Evolutionary conservation across 2,329 filamentous ascomycete species (phyloP).

Genomic region (Botryotinia narcissicola): DNA sequence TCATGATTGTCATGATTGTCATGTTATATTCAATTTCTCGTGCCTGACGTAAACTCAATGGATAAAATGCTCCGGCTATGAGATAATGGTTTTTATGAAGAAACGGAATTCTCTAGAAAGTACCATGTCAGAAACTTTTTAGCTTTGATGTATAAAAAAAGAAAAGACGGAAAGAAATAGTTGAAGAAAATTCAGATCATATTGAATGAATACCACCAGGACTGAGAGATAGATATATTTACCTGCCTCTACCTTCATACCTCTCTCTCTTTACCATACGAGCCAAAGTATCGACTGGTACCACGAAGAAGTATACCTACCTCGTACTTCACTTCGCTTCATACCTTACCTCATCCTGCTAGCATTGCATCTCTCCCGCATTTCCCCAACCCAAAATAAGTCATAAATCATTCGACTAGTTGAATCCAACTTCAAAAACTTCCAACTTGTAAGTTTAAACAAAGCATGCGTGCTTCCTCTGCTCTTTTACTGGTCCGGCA

Average conservation of each 20-base stretch:
- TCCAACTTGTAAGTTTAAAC: background rate
- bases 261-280: no score
- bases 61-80: slow-evolving; percentile 9
- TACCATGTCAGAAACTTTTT: background rate
- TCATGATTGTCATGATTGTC: background rate
- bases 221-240: background rate
- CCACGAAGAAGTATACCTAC: background rate
- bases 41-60: slow-evolving; percentile 14
- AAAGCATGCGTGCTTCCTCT: background rate
- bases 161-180: background rate
- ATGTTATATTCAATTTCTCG: background rate
- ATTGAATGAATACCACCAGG: background rate
- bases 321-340: background rate
- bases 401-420: background rate
- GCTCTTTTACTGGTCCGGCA: slow-evolving; percentile 5
- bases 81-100: slow-evolving; percentile 8
- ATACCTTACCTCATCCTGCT: background rate
- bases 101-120: slow-evolving; percentile 1
- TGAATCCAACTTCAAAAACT: no score
- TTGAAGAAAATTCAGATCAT: background rate
- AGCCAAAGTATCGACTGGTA: background rate
- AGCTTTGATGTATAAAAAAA: background rate
- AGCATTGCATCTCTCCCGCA: background rate
- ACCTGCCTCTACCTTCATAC: background rate
- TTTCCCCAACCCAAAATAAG: background rate